Conservation (phyloP, 2,329 filamentous ascomycete species). For the Fonsecaea nubica region DNA sequence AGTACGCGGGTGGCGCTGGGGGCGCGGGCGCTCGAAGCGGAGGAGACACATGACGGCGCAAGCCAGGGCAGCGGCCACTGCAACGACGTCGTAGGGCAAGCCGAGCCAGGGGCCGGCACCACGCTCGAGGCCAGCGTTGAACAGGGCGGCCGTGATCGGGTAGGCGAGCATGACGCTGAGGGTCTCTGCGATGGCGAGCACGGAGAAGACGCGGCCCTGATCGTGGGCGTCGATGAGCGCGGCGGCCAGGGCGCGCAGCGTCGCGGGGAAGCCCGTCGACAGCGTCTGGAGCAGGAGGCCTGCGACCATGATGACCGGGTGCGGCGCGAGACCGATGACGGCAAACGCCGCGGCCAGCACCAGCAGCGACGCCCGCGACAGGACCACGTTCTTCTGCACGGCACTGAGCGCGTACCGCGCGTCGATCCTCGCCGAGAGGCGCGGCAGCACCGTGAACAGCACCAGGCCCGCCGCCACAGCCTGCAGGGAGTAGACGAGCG, state of each 20-base stretch:
- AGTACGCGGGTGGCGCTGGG: too few species aligned
- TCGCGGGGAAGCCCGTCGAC: constrained; percentile 56
- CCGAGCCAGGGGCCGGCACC: constrained; percentile 56
- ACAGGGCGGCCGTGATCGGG: constrained; percentile 54
- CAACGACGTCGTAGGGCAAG: constrained; percentile 49
- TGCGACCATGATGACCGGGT: constrained; percentile 51
- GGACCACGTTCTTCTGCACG: constrained; percentile 54
- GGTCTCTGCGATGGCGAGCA: constrained; percentile 57
- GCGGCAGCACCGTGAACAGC: constrained; percentile 55
- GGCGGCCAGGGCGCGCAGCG: constrained; percentile 56
- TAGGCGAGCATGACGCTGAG: constrained; percentile 57
- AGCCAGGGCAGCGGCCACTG: constrained; percentile 15
- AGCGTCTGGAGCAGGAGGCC: constrained; percentile 57
- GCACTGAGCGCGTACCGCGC: constrained; percentile 46
- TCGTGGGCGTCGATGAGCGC: constrained; percentile 57
- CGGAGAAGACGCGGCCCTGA: constrained; percentile 57
- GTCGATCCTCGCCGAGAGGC: constrained; percentile 49
- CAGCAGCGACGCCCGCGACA: constrained; percentile 55
- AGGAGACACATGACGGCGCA: constrained; percentile 24
- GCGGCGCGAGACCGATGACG: constrained; percentile 54
- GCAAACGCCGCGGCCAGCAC: constrained; percentile 54
- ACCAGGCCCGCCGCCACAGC: constrained; percentile 56
- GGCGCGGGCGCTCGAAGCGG: constrained; percentile 21
- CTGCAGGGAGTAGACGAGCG: constrained; percentile 54
- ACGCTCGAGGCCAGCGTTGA: constrained; percentile 55